Conservation (phyloP, 2,329 filamentous ascomycete species). For the Metarhizium rileyi region DNA sequence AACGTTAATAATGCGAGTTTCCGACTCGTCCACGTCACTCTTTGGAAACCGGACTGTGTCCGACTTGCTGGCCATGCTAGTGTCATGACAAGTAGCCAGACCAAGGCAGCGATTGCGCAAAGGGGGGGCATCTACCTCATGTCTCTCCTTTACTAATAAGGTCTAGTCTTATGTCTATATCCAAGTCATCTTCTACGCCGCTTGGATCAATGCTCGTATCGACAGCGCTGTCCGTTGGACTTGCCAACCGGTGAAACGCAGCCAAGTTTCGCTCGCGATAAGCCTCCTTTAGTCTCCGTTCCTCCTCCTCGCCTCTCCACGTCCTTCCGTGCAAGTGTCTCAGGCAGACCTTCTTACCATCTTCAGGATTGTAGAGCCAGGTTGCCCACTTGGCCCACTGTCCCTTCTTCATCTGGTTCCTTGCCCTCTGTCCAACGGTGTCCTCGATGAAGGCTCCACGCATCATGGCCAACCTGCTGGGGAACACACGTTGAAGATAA, state of each 20-base stretch:
- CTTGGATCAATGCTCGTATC: neutral
- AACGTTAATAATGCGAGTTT: too few relatives aligned
- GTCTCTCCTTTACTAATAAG: neutral
- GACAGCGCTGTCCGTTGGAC: neutral
- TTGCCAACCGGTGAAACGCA: neutral
- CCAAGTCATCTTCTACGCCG: neutral
- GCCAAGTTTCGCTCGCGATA: slow-evolving; percentile 1
- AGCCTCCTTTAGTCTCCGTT: slow-evolving; percentile 5
- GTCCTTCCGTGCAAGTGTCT: slow-evolving; percentile 41
- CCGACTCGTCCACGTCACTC: too few relatives aligned
- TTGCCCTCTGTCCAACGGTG: slow-evolving; percentile 42
- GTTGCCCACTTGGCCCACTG: slow-evolving; percentile 42
- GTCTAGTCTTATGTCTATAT: neutral
- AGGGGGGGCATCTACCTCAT: too few relatives aligned
- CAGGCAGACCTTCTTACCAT: slow-evolving; percentile 35
- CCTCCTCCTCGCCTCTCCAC: slow-evolving; percentile 29
- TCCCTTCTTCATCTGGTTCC: slow-evolving; percentile 47
- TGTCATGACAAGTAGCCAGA: too few relatives aligned
- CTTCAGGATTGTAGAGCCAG: slow-evolving; percentile 44
- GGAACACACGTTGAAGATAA: slow-evolving; percentile 40
- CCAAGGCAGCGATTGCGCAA: too few relatives aligned
- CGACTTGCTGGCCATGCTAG: too few relatives aligned
- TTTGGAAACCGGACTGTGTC: too few relatives aligned
- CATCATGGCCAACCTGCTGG: slow-evolving; percentile 37
- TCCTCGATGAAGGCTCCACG: slow-evolving; percentile 48